Evolutionary conservation across 2,329 filamentous ascomycete species (phyloP).

Genomic region (Tolypocladium tropicale): DNA sequence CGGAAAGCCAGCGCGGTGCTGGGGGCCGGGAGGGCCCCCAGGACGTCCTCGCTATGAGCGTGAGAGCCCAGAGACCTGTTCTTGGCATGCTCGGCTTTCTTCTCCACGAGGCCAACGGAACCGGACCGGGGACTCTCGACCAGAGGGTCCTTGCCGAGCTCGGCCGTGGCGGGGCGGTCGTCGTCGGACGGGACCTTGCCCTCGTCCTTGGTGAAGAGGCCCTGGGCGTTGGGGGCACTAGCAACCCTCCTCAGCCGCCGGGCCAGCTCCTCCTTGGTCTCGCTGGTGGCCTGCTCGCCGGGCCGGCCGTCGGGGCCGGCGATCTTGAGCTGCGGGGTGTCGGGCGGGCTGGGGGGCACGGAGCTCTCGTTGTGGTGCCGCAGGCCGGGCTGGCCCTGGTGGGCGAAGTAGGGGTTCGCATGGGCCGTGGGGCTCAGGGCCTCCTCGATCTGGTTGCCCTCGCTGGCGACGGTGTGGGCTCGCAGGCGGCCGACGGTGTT

Average conservation of each 20-base stretch:
- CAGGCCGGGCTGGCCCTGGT: conserved; percentile 87
- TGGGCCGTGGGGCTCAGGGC: conserved; percentile 82
- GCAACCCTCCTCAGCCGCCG: conserved; percentile 88
- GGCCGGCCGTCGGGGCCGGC: conserved; percentile 56
- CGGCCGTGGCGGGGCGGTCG: conserved; percentile 72
- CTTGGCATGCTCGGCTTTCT: conserved; percentile 16
- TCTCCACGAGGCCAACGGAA: conserved; percentile 24
- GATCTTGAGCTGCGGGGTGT: conserved; percentile 71
- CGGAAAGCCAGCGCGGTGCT: conserved; percentile 69
- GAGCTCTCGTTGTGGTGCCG: conserved; percentile 93
- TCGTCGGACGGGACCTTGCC: conserved; percentile 31
- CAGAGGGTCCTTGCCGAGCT: conserved; percentile 74
- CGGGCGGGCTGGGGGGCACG: conserved; percentile 83
- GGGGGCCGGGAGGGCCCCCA: conserved; percentile 54
- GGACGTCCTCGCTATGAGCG: conserved; percentile 36
- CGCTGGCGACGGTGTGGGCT: conserved; percentile 83
- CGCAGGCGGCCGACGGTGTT: conserved; percentile 78
- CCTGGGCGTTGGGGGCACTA: conserved; percentile 93
- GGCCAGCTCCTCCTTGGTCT: conserved; percentile 88
- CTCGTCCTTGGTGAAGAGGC: conserved; percentile 56
- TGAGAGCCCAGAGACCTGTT: conserved; percentile 27
- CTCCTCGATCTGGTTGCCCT: conserved; percentile 85
- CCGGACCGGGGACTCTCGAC: conserved; percentile 37
- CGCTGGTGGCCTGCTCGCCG: conserved; percentile 58
- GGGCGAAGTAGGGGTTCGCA: conserved; percentile 94